These are phyloP conservation scores for Fragaria ananassa DNA, from an alignment of 306 rosid species.

Conservation along the genomic window DNA sequence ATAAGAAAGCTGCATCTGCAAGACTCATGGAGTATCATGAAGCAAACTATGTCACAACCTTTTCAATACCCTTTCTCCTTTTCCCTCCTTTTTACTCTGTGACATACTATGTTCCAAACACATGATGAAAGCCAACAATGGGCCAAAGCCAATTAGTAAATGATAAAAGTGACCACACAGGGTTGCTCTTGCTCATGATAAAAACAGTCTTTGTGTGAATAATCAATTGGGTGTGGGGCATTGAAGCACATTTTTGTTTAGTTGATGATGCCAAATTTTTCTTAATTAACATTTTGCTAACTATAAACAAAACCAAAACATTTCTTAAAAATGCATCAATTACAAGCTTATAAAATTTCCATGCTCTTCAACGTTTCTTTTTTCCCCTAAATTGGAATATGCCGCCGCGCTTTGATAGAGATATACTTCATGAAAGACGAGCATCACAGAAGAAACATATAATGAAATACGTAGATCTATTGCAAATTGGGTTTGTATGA, in stretches of 20 bases:
- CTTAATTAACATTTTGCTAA: neutral
- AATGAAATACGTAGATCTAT: conserved; percentile 37
- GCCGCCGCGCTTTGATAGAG: neutral
- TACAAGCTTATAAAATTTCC: conserved; percentile 6
- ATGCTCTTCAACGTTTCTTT: conserved; percentile 15
- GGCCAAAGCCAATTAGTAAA: conserved; percentile 29
- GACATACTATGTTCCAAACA: conserved; percentile 22
- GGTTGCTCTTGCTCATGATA: neutral
- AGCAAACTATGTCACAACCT: conserved; percentile 27
- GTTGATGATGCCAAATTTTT: conserved; percentile 1
- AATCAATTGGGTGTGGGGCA: neutral
- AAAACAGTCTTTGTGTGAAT: neutral
- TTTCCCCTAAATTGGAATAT: neutral
- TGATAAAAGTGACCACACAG: conserved; percentile 24
- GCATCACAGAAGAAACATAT: neutral
- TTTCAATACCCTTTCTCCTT: conserved; percentile 9
- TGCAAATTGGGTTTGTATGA: conserved; percentile 14
- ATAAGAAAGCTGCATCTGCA: conserved; percentile 27
- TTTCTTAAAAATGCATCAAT: conserved; percentile 8
- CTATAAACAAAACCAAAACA: conserved; percentile 2
- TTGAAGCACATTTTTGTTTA: neutral
- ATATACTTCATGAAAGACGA: neutral
- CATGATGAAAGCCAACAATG: conserved; percentile 21
- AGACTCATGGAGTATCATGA: conserved; percentile 28
- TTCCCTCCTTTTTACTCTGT: conserved; percentile 48